Conservation (phyloP, 805 yeast genomes). For the Candida hungchunana region DNA sequence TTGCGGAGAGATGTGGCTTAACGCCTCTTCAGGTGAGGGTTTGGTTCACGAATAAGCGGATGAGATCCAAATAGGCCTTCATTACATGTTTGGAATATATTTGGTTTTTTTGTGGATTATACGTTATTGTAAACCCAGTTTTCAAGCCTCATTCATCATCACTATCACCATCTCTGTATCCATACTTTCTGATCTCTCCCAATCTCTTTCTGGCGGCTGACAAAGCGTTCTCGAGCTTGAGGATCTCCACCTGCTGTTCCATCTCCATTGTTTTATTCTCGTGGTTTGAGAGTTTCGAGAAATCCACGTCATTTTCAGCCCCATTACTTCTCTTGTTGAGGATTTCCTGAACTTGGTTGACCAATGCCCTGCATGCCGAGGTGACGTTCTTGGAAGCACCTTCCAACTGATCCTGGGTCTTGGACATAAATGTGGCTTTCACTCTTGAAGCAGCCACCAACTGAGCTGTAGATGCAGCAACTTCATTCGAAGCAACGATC, state of each 20-base stretch:
- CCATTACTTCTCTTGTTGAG: conserved; percentile 33
- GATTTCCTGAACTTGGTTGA: conserved; percentile 61
- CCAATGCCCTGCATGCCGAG: conserved; percentile 71
- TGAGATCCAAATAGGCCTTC: conserved; percentile 22
- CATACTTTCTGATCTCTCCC: conserved; percentile 78
- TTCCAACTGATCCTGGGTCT: conserved; percentile 73
- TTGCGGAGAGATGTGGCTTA: conserved; percentile 29
- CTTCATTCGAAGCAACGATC: conserved; percentile 87
- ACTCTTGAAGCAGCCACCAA: conserved; percentile 89
- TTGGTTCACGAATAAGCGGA: conserved; percentile 33
- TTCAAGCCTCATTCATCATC: conserved; percentile 50
- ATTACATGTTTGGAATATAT: not conserved
- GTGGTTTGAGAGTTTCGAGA: conserved; percentile 62
- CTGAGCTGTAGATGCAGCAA: conserved; percentile 89
- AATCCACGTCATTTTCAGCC: conserved; percentile 50
- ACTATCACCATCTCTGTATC: conserved; percentile 62
- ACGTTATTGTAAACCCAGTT: not conserved
- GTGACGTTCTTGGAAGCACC: conserved; percentile 64
- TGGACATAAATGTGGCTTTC: conserved; percentile 71
- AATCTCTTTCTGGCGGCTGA: conserved; percentile 69
- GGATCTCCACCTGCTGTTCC: conserved; percentile 90
- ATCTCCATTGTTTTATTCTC: conserved; percentile 83
- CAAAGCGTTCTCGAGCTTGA: conserved; percentile 74
- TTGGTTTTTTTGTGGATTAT: not conserved
- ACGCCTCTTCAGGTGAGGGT: conserved; percentile 31